phyloP scores from a whole-genome alignment of 1,284 basidiomycete genomes.

The Bondarzewia mesenterica region DNA sequence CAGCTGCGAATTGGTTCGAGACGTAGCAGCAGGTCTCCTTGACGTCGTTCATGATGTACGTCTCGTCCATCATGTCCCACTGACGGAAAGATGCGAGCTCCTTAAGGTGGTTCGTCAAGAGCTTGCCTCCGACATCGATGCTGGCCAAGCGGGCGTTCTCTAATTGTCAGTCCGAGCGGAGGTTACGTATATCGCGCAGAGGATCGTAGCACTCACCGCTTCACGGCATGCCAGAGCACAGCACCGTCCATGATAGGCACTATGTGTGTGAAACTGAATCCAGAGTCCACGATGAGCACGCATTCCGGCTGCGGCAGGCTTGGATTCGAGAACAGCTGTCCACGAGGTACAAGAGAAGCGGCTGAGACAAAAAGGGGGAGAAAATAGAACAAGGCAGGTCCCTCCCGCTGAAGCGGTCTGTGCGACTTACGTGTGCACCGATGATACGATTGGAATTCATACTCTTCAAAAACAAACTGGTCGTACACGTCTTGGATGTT shows the following conservation, averaged over 20 bases:
- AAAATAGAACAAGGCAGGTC: neutral
- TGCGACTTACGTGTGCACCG: constrained; percentile 67
- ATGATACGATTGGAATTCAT: constrained; percentile 82
- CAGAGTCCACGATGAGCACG: constrained; percentile 78
- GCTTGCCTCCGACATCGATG: constrained; percentile 89
- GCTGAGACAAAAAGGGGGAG: constrained; percentile 36
- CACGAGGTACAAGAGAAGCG: constrained; percentile 69
- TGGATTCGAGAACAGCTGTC: constrained; percentile 47
- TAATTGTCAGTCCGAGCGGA: neutral
- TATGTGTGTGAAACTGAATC: constrained; percentile 90
- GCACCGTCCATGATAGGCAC: constrained; percentile 77
- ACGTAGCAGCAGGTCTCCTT: constrained; percentile 88
- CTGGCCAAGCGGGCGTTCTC: constrained; percentile 33
- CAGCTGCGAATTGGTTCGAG: constrained; percentile 61
- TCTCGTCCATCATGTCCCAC: constrained; percentile 98
- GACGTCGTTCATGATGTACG: constrained; percentile 85
- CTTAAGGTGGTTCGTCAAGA: constrained; percentile 91
- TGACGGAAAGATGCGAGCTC: constrained; percentile 91
- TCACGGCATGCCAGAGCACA: constrained; percentile 73
- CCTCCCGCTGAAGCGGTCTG: constrained; percentile 14
- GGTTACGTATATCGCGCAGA: neutral
- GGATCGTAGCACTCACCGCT: constrained; percentile 51
- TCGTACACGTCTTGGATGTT: constrained; percentile 89
- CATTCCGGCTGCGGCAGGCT: constrained; percentile 61
- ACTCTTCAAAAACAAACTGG: constrained; percentile 93